Base-by-base conservation (phyloP, 2,329 filamentous ascomycete genomes). In the Amphichorda felina region DNA sequence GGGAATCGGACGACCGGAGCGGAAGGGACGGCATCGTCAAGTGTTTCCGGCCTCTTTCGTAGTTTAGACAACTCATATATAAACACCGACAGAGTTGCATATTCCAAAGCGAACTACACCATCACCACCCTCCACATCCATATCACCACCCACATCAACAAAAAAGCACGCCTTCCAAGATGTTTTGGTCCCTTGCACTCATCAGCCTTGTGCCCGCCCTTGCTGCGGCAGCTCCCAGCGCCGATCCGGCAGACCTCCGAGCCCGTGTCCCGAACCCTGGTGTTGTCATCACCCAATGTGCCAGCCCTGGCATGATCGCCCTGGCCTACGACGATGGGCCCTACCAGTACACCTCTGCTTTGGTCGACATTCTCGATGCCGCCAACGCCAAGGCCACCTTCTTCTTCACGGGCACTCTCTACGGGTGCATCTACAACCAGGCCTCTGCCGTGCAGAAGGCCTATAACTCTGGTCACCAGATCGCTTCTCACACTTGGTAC, bases 241-340 rank as follows among this genome's bases (percentile, higher is more conserved):
- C 13, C 15, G 13, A 16, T 5, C 27, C 15, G n/a, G n/a, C 6
- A 7, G 15, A 29, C 13, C 13, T 29, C 5, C 15, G 5, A n/a
- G 6, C 27, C 15, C 27, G 27, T 29, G 6, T 21, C 15, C 30
- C 30, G 6, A n/a, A 17, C 15, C 30, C 30, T 26, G 65, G 65
- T 11, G 53, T 56, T 17, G 60, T 68, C 25, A 64, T 66, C 41
- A 60, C 56, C 8, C 56, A 61, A 41, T 69, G 65, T 50, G 49
- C 49, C 37, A 56, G 54, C 38, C 57, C 65, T 0, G 60, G 60
- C 10, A 55, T 62, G 28, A 49, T 72, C 3, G 66, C 68, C 1
- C 57, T 72, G n/a, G 66, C 68, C 2, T 71, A 67, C 40, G 68
- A 72, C 37, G 68, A 72, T 36, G 68, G 68, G 0, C 68, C 68